Percentiles rank a stretch among this genome's conserved stretches.
Evolutionary conservation across 2,329 filamentous ascomycete genomes (phyloP).

Genomic region (Botrytis elliptica): DNA sequence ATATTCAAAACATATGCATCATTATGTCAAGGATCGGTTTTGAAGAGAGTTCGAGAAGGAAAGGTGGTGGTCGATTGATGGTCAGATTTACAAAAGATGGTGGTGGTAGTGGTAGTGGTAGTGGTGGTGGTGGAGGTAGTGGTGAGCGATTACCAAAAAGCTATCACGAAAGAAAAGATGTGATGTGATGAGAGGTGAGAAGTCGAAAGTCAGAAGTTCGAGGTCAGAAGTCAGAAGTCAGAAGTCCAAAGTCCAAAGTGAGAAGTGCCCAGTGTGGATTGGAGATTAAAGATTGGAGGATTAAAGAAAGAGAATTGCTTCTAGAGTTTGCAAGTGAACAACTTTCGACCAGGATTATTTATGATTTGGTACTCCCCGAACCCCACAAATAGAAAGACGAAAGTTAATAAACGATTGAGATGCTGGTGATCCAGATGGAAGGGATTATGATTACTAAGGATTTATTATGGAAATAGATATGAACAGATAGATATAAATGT

Average conservation of each 20-base stretch:
- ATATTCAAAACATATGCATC: slow-evolving; percentile 1
- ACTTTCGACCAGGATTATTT: background rate
- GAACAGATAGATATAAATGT: too few species aligned
- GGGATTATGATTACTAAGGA: background rate
- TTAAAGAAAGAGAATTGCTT: background rate
- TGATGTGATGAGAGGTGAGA: background rate
- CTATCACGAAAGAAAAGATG: slow-evolving; percentile 8
- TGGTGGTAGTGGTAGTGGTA: background rate
- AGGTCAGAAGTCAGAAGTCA: background rate
- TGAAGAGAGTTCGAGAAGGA: background rate
- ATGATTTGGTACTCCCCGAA: background rate
- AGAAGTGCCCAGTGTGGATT: background rate
- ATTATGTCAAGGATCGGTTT: background rate
- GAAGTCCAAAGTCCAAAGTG: background rate
- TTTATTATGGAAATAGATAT: background rate
- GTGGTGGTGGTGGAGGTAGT: background rate
- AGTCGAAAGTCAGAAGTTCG: background rate
- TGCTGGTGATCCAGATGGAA: background rate
- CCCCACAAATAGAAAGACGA: background rate
- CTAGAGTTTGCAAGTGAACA: background rate
- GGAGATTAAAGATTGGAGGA: background rate
- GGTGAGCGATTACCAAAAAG: background rate
- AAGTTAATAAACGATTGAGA: background rate
- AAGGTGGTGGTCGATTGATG: background rate
- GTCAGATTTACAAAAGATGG: background rate